Percentiles rank a stretch among this genome's conserved stretches.
These are phyloP conservation scores for Solanum sitiens DNA, from an alignment of 257 asterid genomes.

Conservation along the genomic window DNA sequence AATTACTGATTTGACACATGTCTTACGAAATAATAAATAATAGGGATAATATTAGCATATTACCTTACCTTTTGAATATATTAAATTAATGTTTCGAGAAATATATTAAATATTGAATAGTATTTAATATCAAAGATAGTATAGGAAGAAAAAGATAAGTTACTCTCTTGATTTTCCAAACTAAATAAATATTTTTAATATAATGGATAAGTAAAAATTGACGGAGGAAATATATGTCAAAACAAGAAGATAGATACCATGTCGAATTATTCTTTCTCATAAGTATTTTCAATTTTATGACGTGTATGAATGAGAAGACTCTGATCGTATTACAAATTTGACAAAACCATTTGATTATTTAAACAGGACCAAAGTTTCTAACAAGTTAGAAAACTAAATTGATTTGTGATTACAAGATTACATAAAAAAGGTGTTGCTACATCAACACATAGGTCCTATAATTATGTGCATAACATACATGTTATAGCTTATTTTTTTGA, in stretches of 20 bases:
- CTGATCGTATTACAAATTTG: background rate
- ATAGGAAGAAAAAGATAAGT: background rate
- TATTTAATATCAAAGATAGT: background rate
- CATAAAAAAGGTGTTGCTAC: background rate
- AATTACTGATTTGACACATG: background rate
- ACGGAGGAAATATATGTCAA: no score
- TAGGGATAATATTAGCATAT: no score
- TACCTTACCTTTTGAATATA: no score
- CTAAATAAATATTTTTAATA: no score
- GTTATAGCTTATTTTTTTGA: background rate
- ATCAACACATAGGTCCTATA: background rate
- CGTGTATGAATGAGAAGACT: background rate
- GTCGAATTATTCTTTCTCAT: background rate
- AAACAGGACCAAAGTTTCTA: background rate
- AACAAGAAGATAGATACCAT: background rate
- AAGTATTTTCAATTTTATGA: no score
- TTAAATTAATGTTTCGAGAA: no score
- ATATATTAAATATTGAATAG: background rate
- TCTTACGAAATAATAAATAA: background rate
- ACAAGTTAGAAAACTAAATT: background rate
- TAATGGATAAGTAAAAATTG: no score
- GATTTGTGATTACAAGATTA: background rate
- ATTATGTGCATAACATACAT: background rate
- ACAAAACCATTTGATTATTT: no score
- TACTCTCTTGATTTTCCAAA: background rate